Conservation (phyloP, 495 filamentous ascomycete genomes). For the Cercophora newfieldiana region DNA sequence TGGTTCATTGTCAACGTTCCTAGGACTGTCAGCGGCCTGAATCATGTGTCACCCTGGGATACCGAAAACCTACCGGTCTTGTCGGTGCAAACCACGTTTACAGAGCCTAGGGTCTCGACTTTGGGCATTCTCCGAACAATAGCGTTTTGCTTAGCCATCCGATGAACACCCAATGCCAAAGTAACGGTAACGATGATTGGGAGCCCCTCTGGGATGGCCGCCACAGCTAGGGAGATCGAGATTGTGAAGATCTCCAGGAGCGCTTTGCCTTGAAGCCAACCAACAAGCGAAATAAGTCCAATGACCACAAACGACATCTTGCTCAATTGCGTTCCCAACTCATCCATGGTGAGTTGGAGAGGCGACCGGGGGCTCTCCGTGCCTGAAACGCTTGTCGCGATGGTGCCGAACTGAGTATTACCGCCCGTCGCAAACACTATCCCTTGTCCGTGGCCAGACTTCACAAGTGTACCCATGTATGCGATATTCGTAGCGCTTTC, state of each 20-base stretch:
- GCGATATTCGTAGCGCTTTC: constrained; percentile 70
- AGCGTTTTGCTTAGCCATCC: constrained; percentile 90
- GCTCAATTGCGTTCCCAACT: constrained; percentile 88
- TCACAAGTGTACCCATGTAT: constrained; percentile 97
- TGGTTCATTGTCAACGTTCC: constrained; percentile 95
- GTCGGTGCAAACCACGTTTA: constrained; percentile 98
- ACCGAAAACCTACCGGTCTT: constrained; percentile 67
- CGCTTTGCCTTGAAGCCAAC: constrained; percentile 82
- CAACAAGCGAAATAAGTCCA: constrained; percentile 83
- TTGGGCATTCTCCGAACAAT: constrained; percentile 95
- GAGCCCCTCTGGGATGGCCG: constrained; percentile 94
- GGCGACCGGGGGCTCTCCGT: constrained; percentile 95
- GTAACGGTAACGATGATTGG: constrained; percentile 99
- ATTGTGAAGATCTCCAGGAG: constrained; percentile 97
- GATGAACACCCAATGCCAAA: constrained; percentile 86
- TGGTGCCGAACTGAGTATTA: constrained; percentile 94
- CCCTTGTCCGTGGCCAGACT: constrained; percentile 92
- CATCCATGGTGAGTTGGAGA: constrained; percentile 94
- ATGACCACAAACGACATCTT: constrained; percentile 96
- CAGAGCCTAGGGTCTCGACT: constrained; percentile 95
- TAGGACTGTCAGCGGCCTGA: constrained; percentile 20
- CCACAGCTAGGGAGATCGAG: constrained; percentile 93
- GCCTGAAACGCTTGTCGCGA: constrained; percentile 85
- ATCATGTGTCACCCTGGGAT: background rate
- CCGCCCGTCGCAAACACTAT: constrained; percentile 93